A percentile compares a stretch with the other conserved stretches of the same genome.
Evolutionary conservation across 805 yeast species (phyloP).

Genomic region (Danielozyma ontarioensis): DNA sequence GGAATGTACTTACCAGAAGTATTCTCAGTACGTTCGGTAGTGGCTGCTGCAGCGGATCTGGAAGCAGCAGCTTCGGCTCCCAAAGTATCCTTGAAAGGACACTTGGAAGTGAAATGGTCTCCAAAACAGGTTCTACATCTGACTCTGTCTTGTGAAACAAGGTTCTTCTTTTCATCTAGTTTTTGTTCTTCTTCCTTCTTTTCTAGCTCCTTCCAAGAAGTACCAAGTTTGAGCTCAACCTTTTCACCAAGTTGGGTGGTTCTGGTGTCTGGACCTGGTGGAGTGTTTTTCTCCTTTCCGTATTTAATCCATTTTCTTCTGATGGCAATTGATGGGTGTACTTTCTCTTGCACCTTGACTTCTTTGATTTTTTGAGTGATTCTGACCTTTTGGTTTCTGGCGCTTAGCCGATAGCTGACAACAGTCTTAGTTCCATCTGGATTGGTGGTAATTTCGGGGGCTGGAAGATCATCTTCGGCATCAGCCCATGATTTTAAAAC

Average conservation of each 20-base stretch:
- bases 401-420: conserved; percentile 67
- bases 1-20: conserved; percentile 37
- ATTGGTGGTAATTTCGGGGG: conserved; percentile 71
- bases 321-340: conserved; percentile 79
- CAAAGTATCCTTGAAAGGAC: conserved; percentile 92
- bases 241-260: conserved; percentile 89
- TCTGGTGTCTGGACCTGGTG: conserved; percentile 82
- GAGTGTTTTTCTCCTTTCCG: conserved; percentile 69
- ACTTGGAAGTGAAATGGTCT: conserved; percentile 85
- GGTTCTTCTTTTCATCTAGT: conserved; percentile 39
- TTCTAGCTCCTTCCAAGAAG: conserved; percentile 72
- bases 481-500: conserved; percentile 62
- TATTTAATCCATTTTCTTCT: conserved; percentile 86
- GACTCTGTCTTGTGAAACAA: conserved; percentile 39
- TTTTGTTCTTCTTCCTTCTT: conserved; percentile 61
- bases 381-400: conserved; percentile 78
- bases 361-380: conserved; percentile 82
- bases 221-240: conserved; percentile 68
- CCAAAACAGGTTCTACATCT: conserved; percentile 92
- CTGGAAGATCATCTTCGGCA: conserved; percentile 65
- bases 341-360: conserved; percentile 71
- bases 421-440: conserved; percentile 89
- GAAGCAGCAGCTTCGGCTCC: conserved; percentile 45
- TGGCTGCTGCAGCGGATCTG: conserved; percentile 34
- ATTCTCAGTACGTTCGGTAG: conserved; percentile 21